Evolutionary conservation across 306 rosid species (phyloP).

Genomic region (Vigna radiata): DNA sequence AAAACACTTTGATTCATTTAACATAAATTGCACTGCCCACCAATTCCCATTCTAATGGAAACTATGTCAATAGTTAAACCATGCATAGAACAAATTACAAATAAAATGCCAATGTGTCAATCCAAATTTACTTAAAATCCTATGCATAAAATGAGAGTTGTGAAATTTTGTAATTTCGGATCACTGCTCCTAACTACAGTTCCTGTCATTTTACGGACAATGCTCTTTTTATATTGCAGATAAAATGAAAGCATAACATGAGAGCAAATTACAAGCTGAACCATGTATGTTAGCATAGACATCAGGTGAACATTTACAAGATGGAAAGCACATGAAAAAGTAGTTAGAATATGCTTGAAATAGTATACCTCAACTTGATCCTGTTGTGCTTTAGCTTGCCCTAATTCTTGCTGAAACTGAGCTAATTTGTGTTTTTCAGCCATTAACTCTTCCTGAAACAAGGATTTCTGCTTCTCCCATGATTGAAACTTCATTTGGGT

Average conservation of each 20-base stretch:
- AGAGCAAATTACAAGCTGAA: slow-evolving; percentile 20
- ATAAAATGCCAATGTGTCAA: slow-evolving; percentile 2
- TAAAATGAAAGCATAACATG: neutral
- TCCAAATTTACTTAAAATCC: slow-evolving; percentile 20
- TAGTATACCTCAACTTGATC: slow-evolving; percentile 76
- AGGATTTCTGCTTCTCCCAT: slow-evolving; percentile 81
- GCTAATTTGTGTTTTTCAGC: slow-evolving; percentile 65
- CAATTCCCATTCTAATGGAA: slow-evolving; percentile 24
- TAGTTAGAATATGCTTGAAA: slow-evolving; percentile 40
- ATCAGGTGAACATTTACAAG: slow-evolving; percentile 9
- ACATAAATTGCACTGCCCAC: neutral
- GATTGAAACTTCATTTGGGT: slow-evolving; percentile 67
- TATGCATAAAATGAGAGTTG: slow-evolving; percentile 5
- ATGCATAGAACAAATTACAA: slow-evolving; percentile 30
- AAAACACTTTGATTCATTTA: slow-evolving; percentile 32
- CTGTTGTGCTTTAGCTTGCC: slow-evolving; percentile 67
- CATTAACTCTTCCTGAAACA: slow-evolving; percentile 71
- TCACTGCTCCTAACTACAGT: slow-evolving; percentile 7
- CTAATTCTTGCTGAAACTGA: slow-evolving; percentile 63
- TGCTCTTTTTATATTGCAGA: slow-evolving; percentile 4
- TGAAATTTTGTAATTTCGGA: slow-evolving; percentile 10
- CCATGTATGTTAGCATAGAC: neutral
- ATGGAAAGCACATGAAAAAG: slow-evolving; percentile 16
- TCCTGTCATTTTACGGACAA: neutral
- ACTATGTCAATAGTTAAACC: slow-evolving; percentile 5